Evolutionary conservation across 164 flowering plant genomes (phyloP).

Genomic region (Berberis thunbergii): DNA sequence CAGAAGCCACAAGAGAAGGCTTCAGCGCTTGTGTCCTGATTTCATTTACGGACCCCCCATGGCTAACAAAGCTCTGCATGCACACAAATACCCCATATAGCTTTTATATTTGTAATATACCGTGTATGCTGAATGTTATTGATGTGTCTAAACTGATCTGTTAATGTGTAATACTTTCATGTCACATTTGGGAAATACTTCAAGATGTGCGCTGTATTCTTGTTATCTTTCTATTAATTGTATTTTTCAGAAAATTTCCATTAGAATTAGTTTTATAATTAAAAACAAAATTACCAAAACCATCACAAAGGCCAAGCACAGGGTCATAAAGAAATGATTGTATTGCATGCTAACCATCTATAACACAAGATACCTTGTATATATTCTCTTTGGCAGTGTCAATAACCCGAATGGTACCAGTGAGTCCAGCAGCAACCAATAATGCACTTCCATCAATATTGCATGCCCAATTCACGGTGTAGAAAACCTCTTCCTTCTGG

Average conservation of each 20-base stretch:
- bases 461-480: conserved; percentile 94
- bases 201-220: too few species aligned
- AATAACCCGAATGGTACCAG: conserved; percentile 87
- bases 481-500: conserved; percentile 98
- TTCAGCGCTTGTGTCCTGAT: conserved; percentile 84
- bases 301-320: neutral
- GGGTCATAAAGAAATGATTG: neutral
- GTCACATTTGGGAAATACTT: too few species aligned
- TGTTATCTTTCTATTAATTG: too few species aligned
- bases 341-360: neutral
- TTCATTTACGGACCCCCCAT: conserved; percentile 95
- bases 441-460: conserved; percentile 60
- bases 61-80: conserved; percentile 92
- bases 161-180: too few species aligned
- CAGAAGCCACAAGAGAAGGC: conserved; percentile 85
- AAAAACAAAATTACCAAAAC: too few species aligned
- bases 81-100: neutral
- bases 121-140: too few species aligned
- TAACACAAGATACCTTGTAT: conserved; percentile 49
- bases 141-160: neutral
- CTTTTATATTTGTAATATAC: neutral
- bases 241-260: too few species aligned
- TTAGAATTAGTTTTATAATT: too few species aligned
- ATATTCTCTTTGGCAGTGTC: conserved; percentile 82
- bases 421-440: conserved; percentile 85